Base-by-base conservation (phyloP, 2,329 filamentous ascomycete genomes). In the Fusarium torreyae region DNA sequence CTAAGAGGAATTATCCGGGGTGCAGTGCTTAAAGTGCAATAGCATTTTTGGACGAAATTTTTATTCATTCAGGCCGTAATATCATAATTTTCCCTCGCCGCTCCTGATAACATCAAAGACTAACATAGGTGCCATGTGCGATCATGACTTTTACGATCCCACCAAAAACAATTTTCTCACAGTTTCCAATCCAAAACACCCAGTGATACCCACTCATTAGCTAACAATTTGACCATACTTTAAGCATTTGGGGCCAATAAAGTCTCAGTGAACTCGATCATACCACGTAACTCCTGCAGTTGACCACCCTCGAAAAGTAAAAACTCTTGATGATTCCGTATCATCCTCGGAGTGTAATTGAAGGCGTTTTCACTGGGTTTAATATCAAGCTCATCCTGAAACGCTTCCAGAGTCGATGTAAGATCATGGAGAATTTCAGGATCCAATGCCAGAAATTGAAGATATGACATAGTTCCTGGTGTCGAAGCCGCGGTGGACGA, bases 351-450 rank as follows among this genome's bases (percentile, higher is more conserved):
- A 11, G 69, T 57, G 10, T 50, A 64, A 0, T 17, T 13, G 2
- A n/a, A 5, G 0, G 33, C 31, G 6, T 48, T 28, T 9, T 55
- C 36, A 5, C 17, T 31, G 3, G 48, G 33, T 5, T 53, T 46
- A 3, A 69, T 46, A 1, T 68, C 66, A 5, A 73, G 38, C 36
- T 69, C 63, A 2, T 73, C 36, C 6, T 65, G 63, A 2, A 63
- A 61, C 5, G 56, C 48, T 7, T 66, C n/a, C 0, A 75, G 10
- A 20, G 74, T 66, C 0, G 39, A 48, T 0, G 61, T 43, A 4
- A 75, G 34, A 3, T 73, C 68, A 2, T 55, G 43, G 1, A 75
- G 17, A 3, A 74, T 18, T 10, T 75, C 73, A 0, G 65, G 42
- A 6, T 74, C 71, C 0, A 75, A 20, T 0, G 52, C 48, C 4